Conservation (phyloP, 1,139 yeast genomes). For the Yamadazyma dendronema region DNA sequence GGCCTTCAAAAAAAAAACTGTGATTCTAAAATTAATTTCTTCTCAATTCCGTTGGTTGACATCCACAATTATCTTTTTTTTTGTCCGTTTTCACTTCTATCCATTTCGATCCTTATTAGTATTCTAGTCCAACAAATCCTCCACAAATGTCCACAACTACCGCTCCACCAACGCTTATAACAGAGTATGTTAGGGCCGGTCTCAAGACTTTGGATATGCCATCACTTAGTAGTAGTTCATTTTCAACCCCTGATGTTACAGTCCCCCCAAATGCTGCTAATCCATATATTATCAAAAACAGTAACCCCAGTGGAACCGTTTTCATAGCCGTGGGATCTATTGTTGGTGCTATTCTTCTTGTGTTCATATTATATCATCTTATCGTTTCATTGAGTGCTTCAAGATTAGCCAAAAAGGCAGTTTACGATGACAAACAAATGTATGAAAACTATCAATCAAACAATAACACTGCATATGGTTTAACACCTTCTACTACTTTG, state of each 20-base stretch:
- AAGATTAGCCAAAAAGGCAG: conserved; percentile 35
- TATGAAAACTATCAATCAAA: conserved; percentile 40
- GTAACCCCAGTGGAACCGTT: conserved; percentile 68
- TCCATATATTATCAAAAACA: conserved; percentile 57
- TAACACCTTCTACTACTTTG: conserved; percentile 15
- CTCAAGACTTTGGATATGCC: conserved; percentile 13
- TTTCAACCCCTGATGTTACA: conserved; percentile 56
- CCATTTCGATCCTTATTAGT: too few species aligned
- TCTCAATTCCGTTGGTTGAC: too few species aligned
- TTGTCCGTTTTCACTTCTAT: not conserved
- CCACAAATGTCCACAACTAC: conserved; percentile 1
- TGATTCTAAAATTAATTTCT: too few species aligned
- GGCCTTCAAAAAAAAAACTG: too few species aligned
- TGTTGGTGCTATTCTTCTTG: conserved; percentile 54
- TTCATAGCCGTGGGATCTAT: conserved; percentile 77
- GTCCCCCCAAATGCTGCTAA: conserved; percentile 61
- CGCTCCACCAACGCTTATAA: conserved; percentile 13
- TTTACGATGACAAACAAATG: conserved; percentile 30
- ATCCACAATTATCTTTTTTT: not conserved
- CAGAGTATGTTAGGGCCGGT: conserved; percentile 10
- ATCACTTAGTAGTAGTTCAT: conserved; percentile 7
- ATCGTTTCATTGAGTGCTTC: conserved; percentile 39
- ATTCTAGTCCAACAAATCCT: too few species aligned
- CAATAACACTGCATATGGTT: conserved; percentile 37
- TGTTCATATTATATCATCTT: conserved; percentile 41